Percentiles rank a stretch among this genome's conserved stretches.
Evolutionary conservation across 768 basidiomycete genomes (phyloP).

Genomic region (Naganishia onofrii): DNA sequence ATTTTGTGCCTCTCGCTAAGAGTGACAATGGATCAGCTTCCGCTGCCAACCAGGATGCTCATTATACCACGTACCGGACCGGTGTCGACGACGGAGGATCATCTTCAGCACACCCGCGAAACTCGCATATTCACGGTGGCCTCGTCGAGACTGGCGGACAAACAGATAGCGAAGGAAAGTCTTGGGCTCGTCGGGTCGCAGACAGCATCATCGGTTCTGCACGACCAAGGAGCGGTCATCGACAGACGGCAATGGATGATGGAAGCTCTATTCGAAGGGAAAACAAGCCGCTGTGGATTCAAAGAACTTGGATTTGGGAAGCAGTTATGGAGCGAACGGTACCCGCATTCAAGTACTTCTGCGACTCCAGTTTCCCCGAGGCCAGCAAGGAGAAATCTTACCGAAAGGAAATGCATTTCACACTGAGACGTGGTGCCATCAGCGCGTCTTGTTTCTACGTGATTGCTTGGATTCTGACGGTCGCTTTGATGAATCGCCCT

Average conservation of each 20-base stretch:
- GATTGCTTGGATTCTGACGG: conserved; percentile 45
- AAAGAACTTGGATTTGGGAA: conserved; percentile 38
- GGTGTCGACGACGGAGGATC: conserved; percentile 29
- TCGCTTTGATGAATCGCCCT: conserved; percentile 36
- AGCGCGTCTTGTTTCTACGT: conserved; percentile 37
- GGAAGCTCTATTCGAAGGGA: conserved; percentile 35
- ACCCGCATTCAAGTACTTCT: conserved; percentile 45
- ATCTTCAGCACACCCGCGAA: conserved; percentile 15
- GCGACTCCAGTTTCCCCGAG: conserved; percentile 48
- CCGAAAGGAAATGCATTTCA: conserved; percentile 47
- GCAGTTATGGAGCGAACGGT: conserved; percentile 39
- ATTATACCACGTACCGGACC: conserved; percentile 13
- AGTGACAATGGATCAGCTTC: conserved; percentile 44
- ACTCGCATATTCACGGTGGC: conserved; percentile 19
- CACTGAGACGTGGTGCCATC: conserved; percentile 27
- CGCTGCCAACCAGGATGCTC: conserved; percentile 25
- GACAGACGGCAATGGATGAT: conserved; percentile 17
- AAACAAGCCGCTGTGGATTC: conserved; percentile 36
- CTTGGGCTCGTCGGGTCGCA: conserved; percentile 27
- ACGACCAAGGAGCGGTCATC: conserved; percentile 6
- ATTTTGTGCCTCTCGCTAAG: conserved; percentile 42
- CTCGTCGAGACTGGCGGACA: conserved; percentile 6
- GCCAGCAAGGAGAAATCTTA: conserved; percentile 46
- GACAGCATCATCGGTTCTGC: conserved; percentile 29
- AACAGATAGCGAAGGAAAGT: conserved; percentile 18